Conservation (phyloP, 805 yeast genomes). For the Starmerella sp. region DNA sequence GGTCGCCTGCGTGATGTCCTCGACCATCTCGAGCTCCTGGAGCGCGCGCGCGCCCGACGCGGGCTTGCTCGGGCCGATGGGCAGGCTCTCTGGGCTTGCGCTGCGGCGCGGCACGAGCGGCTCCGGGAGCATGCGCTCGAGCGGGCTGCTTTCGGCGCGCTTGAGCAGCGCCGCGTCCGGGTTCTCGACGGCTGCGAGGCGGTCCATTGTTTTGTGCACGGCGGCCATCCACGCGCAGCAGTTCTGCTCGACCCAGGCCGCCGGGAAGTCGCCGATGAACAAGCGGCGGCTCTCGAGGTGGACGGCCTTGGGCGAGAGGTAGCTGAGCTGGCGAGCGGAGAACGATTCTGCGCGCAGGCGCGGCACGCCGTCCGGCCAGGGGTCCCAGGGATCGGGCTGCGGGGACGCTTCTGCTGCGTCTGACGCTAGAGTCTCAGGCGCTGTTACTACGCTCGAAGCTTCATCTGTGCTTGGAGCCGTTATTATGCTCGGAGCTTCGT, state of each 20-base stretch:
- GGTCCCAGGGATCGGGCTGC: conserved; percentile 8
- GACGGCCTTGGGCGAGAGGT: conserved; percentile 23
- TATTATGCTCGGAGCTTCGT: background rate
- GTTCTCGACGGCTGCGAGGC: background rate
- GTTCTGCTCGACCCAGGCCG: conserved; percentile 15
- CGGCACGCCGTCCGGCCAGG: conserved; percentile 13
- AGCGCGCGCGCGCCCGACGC: background rate
- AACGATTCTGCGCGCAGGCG: conserved; percentile 21
- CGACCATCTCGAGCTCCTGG: background rate
- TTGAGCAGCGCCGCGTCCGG: background rate
- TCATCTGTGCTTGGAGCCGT: background rate
- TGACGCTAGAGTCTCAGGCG: background rate
- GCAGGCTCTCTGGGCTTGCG: too few relatives aligned
- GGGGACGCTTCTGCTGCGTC: background rate
- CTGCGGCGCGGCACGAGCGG: too few relatives aligned
- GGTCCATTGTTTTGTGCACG: conserved; percentile 13
- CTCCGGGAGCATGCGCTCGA: too few relatives aligned
- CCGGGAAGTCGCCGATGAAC: conserved; percentile 29
- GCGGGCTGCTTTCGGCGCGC: background rate
- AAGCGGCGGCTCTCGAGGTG: conserved; percentile 26
- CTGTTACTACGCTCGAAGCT: background rate
- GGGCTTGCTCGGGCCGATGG: too few relatives aligned
- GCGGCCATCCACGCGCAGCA: conserved; percentile 12
- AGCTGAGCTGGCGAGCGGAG: conserved; percentile 28
- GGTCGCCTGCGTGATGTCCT: background rate